Conservation (phyloP, 257 asterid species). For the Gardenia jasminoides region DNA sequence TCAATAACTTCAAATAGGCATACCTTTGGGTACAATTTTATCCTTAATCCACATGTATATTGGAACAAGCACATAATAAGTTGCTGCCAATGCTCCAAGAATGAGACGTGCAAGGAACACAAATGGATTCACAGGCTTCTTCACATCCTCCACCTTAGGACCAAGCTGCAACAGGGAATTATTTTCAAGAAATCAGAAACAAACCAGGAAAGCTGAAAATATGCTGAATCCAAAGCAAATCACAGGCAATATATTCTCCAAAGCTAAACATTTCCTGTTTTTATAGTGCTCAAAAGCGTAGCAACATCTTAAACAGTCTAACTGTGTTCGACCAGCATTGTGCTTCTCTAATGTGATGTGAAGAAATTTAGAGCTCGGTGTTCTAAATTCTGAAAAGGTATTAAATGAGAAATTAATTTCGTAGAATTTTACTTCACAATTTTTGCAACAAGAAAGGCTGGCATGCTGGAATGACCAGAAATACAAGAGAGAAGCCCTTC, state of each 20-base stretch:
- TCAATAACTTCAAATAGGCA: slow-evolving; percentile 28
- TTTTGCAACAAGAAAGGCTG: background rate
- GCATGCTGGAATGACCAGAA: background rate
- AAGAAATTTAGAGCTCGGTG: background rate
- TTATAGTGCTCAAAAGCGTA: background rate
- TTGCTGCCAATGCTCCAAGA: slow-evolving; percentile 37
- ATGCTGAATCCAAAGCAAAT: no score
- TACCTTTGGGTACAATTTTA: slow-evolving; percentile 39
- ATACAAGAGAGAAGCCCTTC: background rate
- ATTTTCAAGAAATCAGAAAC: background rate
- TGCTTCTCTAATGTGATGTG: background rate
- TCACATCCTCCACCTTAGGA: slow-evolving; percentile 42
- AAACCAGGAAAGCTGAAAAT: background rate
- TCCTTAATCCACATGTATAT: slow-evolving; percentile 49
- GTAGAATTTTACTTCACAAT: background rate
- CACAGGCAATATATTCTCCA: background rate
- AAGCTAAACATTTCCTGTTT: background rate
- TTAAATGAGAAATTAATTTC: background rate
- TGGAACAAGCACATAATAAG: slow-evolving; percentile 38
- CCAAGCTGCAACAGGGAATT: slow-evolving; percentile 33
- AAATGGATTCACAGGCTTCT: slow-evolving; percentile 36
- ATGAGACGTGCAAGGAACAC: slow-evolving; percentile 31
- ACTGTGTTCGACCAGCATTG: background rate
- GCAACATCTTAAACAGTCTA: background rate
- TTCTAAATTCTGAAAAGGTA: background rate